Base-by-base conservation (phyloP, 345 rosid genomes). In the Kandelia obovata region DNA sequence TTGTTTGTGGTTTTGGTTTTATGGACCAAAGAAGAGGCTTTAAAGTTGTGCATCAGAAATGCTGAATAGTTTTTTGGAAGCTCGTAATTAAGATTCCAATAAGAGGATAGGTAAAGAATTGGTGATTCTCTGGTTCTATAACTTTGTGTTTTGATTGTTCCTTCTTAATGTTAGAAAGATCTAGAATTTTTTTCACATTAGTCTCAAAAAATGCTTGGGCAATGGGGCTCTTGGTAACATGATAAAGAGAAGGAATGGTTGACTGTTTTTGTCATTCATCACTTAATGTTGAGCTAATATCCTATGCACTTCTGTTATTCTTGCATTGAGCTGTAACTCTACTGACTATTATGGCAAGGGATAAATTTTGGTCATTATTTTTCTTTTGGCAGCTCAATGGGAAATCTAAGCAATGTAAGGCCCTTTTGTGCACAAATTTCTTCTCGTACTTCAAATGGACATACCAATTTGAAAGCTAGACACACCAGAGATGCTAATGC, bases 391-490 rank as follows among this genome's bases (percentile, higher is more conserved):
- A 68, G 82, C 64, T 74, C 73, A 69, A 61, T 77, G 7, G 88
- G 87, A 80, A 79, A 43, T 37, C 76, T 77, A 47, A 66, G 72
- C 68, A 71, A 71, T 78, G 75, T 65, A 59, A 88, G 74, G 74
- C 75, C 83, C 30, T 75, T 67, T 69, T 82, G 73, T 35, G 71
- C 73, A 30, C 58, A 59, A 19, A 62, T 53, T 73, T 70, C 73
- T n/a, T 71, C 73, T 75, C 84, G 75, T 55, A 70, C 76, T 68
- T 75, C 83, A 37, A 80, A 70, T 71, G 83, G 75, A 47, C 64
- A 71, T 25, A 46, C 71, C 69, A 69, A 73, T 58, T 82, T 53
- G 6, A 83, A 68, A 47, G 60, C 60, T 60, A 82, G 80, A 66
- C 75, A 68, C 59, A 53, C 72, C 43, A 68, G 72, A 56, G 79